Percentiles rank a stretch among this genome's conserved stretches.
phyloP scores from a whole-genome alignment of 2,329 filamentous ascomycete species.

The Cladosporium sp. region DNA sequence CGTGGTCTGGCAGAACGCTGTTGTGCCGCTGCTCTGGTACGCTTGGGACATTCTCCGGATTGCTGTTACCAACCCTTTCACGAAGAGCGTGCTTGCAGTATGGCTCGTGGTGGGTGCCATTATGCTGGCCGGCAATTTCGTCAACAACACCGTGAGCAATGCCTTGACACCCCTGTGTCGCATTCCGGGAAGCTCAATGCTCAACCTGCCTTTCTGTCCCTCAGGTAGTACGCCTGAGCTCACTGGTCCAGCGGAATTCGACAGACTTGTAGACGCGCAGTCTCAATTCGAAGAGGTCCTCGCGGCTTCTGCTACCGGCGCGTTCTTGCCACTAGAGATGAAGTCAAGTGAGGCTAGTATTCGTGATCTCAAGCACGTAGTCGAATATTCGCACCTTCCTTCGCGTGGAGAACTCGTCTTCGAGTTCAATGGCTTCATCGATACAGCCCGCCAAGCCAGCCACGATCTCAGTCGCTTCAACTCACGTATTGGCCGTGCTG shows the following conservation, averaged over 20 bases:
- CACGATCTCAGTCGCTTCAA: conserved; percentile 71
- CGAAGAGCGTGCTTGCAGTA: conserved; percentile 58
- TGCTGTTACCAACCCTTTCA: conserved; percentile 58
- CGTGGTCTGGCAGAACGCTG: conserved; percentile 30
- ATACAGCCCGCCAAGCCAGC: conserved; percentile 61
- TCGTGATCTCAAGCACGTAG: conserved; percentile 67
- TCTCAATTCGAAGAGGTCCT: conserved; percentile 72
- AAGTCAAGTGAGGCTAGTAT: conserved; percentile 71
- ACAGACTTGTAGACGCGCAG: conserved; percentile 70
- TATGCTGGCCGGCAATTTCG: conserved; percentile 58
- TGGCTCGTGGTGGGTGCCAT: conserved; percentile 58
- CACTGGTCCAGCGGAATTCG: conserved; percentile 57
- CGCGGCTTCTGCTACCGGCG: conserved; percentile 61
- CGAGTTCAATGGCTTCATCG: conserved; percentile 73
- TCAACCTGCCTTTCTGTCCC: conserved; percentile 63
- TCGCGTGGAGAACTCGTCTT: conserved; percentile 66
- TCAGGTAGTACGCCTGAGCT: conserved; percentile 16
- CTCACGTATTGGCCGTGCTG: conserved; percentile 66
- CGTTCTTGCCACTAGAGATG: conserved; percentile 71
- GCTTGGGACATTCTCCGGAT: conserved; percentile 53
- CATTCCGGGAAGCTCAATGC: conserved; percentile 59
- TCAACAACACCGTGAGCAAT: conserved; percentile 57
- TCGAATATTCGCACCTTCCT: conserved; percentile 65
- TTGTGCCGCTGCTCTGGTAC: conserved; percentile 44
- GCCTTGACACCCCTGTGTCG: conserved; percentile 67